Evolutionary conservation across 1,284 basidiomycete species (phyloP).

Genomic region (Sporisorium scitamineum): DNA sequence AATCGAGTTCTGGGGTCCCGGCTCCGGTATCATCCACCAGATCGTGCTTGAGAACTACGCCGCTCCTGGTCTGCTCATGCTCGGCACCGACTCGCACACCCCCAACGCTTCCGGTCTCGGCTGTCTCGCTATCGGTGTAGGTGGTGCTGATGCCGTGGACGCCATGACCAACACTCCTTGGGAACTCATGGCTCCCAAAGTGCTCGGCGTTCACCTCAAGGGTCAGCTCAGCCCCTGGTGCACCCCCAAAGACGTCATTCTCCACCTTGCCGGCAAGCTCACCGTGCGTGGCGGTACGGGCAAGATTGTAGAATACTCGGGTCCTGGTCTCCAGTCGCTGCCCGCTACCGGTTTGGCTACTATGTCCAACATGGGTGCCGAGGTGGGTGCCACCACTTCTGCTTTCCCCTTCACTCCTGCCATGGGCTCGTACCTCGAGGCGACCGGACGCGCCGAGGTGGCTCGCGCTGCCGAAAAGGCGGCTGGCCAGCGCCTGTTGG

Average conservation of each 20-base stretch:
- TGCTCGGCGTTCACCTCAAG: conserved; percentile 84
- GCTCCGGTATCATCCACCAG: conserved; percentile 88
- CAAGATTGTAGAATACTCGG: conserved; percentile 95
- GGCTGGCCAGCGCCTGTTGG: conserved; percentile 80
- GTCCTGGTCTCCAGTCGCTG: conserved; percentile 88
- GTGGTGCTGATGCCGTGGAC: conserved; percentile 98
- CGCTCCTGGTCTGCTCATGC: conserved; percentile 76
- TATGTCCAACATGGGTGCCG: conserved; percentile 98
- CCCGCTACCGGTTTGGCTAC: conserved; percentile 97
- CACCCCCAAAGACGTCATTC: conserved; percentile 95
- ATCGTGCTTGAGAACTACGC: conserved; percentile 97
- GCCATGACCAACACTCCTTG: conserved; percentile 98
- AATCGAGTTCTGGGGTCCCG: conserved; percentile 88
- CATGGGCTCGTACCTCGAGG: conserved; percentile 90
- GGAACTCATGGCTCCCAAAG: conserved; percentile 94
- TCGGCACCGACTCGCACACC: conserved; percentile 89
- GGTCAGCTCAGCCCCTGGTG: conserved; percentile 91
- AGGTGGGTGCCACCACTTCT: conserved; percentile 97
- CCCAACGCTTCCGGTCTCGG: conserved; percentile 98
- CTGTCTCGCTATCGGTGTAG: conserved; percentile 97
- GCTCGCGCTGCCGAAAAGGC: conserved; percentile 88
- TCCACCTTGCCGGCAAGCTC: conserved; percentile 92
- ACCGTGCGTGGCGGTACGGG: conserved; percentile 98
- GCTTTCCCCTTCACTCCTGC: conserved; percentile 91
- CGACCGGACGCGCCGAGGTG: conserved; percentile 89